Evolutionary conservation across 2,329 filamentous ascomycete species (phyloP).

Genomic region (Penicillium sp.): DNA sequence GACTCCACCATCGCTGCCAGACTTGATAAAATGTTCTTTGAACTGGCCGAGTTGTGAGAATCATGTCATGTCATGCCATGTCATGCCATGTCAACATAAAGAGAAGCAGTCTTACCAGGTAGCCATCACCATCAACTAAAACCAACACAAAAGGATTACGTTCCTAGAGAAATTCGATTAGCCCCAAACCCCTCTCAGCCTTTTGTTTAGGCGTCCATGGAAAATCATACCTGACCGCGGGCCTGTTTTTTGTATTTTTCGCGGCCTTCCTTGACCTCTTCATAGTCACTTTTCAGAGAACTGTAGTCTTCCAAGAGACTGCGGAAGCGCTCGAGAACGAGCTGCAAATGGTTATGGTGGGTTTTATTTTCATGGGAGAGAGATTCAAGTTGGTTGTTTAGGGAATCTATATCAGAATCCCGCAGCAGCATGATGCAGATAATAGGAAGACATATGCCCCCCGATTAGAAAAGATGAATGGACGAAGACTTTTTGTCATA

Average conservation of each 20-base stretch:
- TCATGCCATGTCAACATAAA: neutral
- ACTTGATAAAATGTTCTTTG: constrained; percentile 54
- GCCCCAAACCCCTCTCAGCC: constrained; percentile 12
- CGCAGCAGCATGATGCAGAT: constrained; percentile 22
- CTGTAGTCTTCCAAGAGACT: constrained; percentile 59
- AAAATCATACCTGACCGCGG: constrained; percentile 43
- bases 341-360: constrained; percentile 36
- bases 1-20: constrained; percentile 59
- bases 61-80: no score
- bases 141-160: constrained; percentile 65
- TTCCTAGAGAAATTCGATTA: constrained; percentile 33
- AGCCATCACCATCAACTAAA: constrained; percentile 66
- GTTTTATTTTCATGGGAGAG: constrained; percentile 30
- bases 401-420: constrained; percentile 32
- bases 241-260: constrained; percentile 61
- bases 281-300: constrained; percentile 60
- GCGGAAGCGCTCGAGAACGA: constrained; percentile 46
- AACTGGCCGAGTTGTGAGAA: constrained; percentile 56
- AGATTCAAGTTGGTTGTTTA: constrained; percentile 21
- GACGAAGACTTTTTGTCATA: neutral
- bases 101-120: constrained; percentile 40
- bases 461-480: constrained; percentile 6
- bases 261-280: constrained; percentile 58
- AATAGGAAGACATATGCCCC: constrained; percentile 26
- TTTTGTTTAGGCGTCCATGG: neutral